phyloP scores from a whole-genome alignment of 2,329 filamentous ascomycete species.

The Fusarium sp. region DNA sequence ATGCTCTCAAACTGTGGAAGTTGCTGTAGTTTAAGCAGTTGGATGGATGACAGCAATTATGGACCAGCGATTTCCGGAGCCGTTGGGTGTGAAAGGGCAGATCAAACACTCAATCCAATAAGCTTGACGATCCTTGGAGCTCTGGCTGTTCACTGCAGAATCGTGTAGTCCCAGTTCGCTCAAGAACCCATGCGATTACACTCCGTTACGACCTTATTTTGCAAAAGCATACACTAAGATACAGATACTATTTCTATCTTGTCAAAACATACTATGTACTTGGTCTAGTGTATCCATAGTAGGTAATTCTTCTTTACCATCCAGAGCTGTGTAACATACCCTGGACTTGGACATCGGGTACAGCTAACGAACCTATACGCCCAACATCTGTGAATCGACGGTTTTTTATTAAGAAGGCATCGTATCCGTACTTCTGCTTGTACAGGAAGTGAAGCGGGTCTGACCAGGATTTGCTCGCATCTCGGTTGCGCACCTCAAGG shows the following conservation, averaged over 20 bases:
- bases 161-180: no score
- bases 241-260: not conserved
- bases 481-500: no score
- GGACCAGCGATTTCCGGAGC: not conserved
- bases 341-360: not conserved
- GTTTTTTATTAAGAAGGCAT: no score
- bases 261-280: not conserved
- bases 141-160: no score
- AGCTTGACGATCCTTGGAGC: not conserved
- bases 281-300: not conserved
- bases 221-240: not conserved
- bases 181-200: no score
- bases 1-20: not conserved
- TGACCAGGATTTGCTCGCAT: no score
- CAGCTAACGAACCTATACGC: not conserved
- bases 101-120: not conserved
- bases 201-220: no score
- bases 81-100: fast-evolving
- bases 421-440: no score
- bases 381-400: not conserved
- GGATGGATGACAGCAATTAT: not conserved
- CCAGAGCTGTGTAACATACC: not conserved
- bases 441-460: no score
- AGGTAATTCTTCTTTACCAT: not conserved
- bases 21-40: fast-evolving